Percentiles rank a stretch among this genome's conserved stretches.
Conservation (phyloP, 805 yeast species). For the Hermanozyma aechmeae region DNA sequence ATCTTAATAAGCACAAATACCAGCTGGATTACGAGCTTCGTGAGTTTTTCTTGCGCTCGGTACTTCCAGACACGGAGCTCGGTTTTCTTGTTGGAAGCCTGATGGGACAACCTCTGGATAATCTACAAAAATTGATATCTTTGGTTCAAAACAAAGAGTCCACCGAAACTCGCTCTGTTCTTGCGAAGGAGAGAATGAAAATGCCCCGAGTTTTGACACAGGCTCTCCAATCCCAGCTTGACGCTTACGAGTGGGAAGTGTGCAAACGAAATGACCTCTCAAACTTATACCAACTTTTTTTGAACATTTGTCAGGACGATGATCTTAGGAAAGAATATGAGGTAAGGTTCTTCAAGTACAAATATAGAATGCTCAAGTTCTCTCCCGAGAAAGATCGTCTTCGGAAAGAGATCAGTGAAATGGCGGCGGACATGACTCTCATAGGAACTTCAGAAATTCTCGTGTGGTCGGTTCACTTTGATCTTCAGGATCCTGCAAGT, state of each 20-base stretch:
- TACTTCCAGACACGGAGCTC: conserved; percentile 48
- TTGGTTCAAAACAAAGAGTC: conserved; percentile 33
- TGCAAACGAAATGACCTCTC: conserved; percentile 45
- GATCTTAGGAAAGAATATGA: conserved; percentile 49
- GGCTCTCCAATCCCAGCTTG: conserved; percentile 29
- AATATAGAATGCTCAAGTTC: conserved; percentile 42
- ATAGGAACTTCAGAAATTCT: conserved; percentile 50
- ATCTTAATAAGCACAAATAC: conserved; percentile 28
- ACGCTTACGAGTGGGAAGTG: conserved; percentile 35
- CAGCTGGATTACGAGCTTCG: conserved; percentile 22
- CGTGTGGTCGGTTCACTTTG: conserved; percentile 70
- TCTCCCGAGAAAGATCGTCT: conserved; percentile 41
- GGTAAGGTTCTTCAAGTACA: conserved; percentile 47
- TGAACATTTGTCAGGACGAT: conserved; percentile 56
- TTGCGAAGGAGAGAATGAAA: conserved; percentile 41
- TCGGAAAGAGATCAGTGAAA: conserved; percentile 37
- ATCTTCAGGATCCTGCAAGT: conserved; percentile 55
- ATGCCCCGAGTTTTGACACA: conserved; percentile 34
- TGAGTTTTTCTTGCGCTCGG: conserved; percentile 38
- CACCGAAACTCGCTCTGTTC: conserved; percentile 25
- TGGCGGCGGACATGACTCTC: conserved; percentile 65
- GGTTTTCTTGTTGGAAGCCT: conserved; percentile 41
- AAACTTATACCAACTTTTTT: conserved; percentile 41
- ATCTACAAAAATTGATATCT: conserved; percentile 34
- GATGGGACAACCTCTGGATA: conserved; percentile 37